Evolutionary conservation across 2,329 filamentous ascomycete genomes (phyloP).

Genomic region (Diplodia scrobiculata): DNA sequence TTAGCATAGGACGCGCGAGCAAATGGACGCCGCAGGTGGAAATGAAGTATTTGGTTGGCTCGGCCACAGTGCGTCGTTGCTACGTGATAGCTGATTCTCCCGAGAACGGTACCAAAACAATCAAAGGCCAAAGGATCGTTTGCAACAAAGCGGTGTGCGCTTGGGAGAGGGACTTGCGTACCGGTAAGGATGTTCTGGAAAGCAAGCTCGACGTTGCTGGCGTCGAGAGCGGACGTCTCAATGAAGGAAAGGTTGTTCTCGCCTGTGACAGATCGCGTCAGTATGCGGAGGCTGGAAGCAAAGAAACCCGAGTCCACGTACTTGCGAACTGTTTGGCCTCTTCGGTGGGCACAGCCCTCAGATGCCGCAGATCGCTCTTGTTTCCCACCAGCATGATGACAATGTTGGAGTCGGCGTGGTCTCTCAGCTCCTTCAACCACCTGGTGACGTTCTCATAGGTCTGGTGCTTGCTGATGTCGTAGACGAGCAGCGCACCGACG

Average conservation of each 20-base stretch:
- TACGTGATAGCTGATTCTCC: background rate
- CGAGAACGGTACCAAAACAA: background rate
- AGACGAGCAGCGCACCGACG: slow-evolving; percentile 94
- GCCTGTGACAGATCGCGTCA: slow-evolving; percentile 57
- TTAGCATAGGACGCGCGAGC: background rate
- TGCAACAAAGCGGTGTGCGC: background rate
- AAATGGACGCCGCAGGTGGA: background rate
- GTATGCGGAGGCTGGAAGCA: background rate
- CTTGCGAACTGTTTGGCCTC: slow-evolving; percentile 98
- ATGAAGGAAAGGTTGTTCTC: slow-evolving; percentile 99
- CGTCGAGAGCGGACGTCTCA: slow-evolving; percentile 96
- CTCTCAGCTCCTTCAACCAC: slow-evolving; percentile 98
- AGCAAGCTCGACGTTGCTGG: slow-evolving; percentile 97
- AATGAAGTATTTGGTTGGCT: background rate
- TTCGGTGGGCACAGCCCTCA: slow-evolving; percentile 94
- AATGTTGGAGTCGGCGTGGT: slow-evolving; percentile 97
- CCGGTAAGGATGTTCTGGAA: slow-evolving; percentile 99
- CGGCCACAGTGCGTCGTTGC: background rate
- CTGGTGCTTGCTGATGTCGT: slow-evolving; percentile 99
- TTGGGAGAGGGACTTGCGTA: slow-evolving; percentile 52
- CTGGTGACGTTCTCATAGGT: slow-evolving; percentile 98
- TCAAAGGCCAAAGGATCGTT: background rate
- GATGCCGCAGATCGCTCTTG: slow-evolving; percentile 99
- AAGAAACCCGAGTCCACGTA: slow-evolving; percentile 50
- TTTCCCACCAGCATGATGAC: slow-evolving; percentile 99